Evolutionary conservation across 2,329 filamentous ascomycete genomes (phyloP).

Genomic region (Pestalotiopsis sp.): DNA sequence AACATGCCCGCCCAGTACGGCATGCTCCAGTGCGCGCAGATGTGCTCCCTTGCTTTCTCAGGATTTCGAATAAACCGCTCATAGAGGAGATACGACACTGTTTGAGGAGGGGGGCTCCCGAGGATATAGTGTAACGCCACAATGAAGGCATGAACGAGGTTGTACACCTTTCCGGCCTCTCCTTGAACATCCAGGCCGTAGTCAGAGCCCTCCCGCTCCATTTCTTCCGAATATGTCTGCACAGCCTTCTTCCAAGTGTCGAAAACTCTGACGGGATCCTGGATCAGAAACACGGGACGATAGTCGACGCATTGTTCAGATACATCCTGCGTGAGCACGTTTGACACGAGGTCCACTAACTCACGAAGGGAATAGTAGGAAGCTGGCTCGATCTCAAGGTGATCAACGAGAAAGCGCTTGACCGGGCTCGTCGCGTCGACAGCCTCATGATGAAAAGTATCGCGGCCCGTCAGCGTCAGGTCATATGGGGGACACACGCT

Average conservation of each 20-base stretch:
- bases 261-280: slow-evolving; percentile 1
- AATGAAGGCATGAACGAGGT: no score
- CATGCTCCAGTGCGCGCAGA: background rate
- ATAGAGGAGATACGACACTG: background rate
- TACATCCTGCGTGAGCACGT: background rate
- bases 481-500: background rate
- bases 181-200: no score
- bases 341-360: background rate
- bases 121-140: background rate
- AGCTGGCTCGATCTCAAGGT: background rate
- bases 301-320: background rate
- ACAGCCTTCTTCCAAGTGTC: background rate
- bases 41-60: background rate
- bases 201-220: no score
- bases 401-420: background rate
- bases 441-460: background rate
- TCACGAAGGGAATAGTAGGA: no score
- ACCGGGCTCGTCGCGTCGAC: background rate
- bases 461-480: background rate
- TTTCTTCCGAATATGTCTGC: no score
- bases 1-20: background rate
- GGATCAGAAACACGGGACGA: background rate
- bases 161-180: no score
- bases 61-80: background rate
- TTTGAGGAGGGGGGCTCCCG: background rate